Percentiles rank a stretch among this genome's conserved stretches.
Conservation (phyloP, 2,329 filamentous ascomycete species). For the Claviceps sp. region DNA sequence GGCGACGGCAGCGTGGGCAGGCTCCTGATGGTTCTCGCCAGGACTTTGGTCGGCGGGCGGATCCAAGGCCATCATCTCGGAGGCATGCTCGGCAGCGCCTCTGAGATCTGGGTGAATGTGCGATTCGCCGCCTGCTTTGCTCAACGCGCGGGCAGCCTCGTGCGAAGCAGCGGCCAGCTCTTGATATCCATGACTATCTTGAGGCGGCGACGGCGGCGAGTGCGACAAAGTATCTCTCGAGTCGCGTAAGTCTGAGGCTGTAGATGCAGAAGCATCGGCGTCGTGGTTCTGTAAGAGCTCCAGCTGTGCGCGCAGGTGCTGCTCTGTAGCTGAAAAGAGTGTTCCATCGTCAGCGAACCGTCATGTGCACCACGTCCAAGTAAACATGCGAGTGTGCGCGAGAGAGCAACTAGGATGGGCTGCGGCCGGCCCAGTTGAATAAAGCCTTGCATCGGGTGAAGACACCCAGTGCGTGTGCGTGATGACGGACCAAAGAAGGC, state of each 20-base stretch:
- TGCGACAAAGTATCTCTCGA: constrained; percentile 16
- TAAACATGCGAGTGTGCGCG: no score
- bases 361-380: background rate
- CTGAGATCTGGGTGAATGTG: constrained; percentile 37
- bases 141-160: constrained; percentile 21
- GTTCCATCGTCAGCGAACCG: constrained; percentile 11
- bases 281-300: constrained; percentile 30
- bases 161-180: constrained; percentile 21
- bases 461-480: background rate
- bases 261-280: constrained; percentile 19
- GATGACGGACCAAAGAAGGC: background rate
- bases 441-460: background rate
- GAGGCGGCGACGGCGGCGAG: constrained; percentile 13
- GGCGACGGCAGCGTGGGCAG: constrained; percentile 16
- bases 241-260: constrained; percentile 18
- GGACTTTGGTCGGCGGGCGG: constrained; percentile 20
- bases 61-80: constrained; percentile 26
- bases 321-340: constrained; percentile 16
- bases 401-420: background rate
- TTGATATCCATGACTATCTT: constrained; percentile 33
- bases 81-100: constrained; percentile 15
- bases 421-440: background rate
- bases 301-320: constrained; percentile 30
- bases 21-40: constrained; percentile 13
- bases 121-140: constrained; percentile 27